Evolutionary conservation across 192 early-diverging fungal species (phyloP), one percentile per base, ranked within the genome.

Genomic region (Gorgonomyces haynaldii): DNA sequence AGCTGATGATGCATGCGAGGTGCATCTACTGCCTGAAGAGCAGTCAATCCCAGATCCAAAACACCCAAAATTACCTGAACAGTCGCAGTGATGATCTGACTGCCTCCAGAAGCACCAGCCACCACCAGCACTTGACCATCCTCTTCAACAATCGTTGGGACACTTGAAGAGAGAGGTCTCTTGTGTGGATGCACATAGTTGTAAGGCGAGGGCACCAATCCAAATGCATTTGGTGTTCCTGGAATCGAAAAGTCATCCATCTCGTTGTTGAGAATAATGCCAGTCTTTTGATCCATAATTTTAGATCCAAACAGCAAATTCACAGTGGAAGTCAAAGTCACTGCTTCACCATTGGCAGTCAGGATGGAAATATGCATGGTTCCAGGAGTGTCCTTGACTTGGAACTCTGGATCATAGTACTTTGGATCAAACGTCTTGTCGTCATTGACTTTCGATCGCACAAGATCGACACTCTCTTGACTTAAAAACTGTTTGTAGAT

Each of bases 1-100:
- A 97, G 73, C 60, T 97, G 93, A 58, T 94, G 87, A 60, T 97
- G 93, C 26, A 87, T 55, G 10, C 93, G 74, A 4, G 86, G 82
- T 25, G 53, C 42, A 32, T 77, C 74, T 0, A 95, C 64, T 0
- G 93, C 91, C 15, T 79, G 52, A 43, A 69, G 72, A 0, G 88
- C 53, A 30, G 67, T 66, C 62, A 79, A 61, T 3, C 62, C 70
- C 57, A 78, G 84, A 47, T 90, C 86, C 23, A 89, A 61, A 20
- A 83, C 65, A 46, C 87, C 80, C 13, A 91, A 37, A 12, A 94
- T 66, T 0, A 69, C 67, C 72, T 91, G 78, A 17, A 86, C 52
- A 0, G 81, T 81, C 10, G 83, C 61, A 0, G 85, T 87, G 13
- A 84, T 64, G 43, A 97, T 97, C 43, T 78, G 70, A 39, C 79